These are phyloP conservation scores for Aspergillus niger DNA, from an alignment of 2,329 filamentous ascomycete genomes.

Conservation along the genomic window DNA sequence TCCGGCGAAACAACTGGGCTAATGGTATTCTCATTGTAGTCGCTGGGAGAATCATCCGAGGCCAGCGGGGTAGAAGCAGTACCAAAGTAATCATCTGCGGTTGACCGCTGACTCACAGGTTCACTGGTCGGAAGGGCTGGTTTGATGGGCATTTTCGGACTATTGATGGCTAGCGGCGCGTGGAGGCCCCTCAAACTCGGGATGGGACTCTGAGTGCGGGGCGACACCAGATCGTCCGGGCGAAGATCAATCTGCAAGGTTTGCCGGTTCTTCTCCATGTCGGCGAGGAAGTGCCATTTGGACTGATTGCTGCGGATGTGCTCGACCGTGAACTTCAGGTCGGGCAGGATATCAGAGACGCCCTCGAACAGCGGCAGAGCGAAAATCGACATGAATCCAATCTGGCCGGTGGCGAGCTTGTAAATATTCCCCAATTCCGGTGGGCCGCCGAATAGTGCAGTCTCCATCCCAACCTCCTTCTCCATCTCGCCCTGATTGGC, in stretches of 20 bases:
- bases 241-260: constrained; percentile 24
- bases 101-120: constrained; percentile 5
- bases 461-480: constrained; percentile 79
- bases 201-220: constrained; percentile 39
- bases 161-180: constrained; percentile 12
- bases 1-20: constrained; percentile 39
- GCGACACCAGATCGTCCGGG: constrained; percentile 32
- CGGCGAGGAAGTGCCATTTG: constrained; percentile 59
- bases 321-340: constrained; percentile 78
- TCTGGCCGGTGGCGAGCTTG: constrained; percentile 82
- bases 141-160: constrained; percentile 16
- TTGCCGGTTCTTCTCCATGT: constrained; percentile 33
- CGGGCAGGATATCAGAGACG: constrained; percentile 81
- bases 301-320: constrained; percentile 77
- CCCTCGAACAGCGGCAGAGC: constrained; percentile 88
- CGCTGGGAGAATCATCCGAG: constrained; percentile 16
- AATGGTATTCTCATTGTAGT: constrained; percentile 37
- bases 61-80: constrained; percentile 23
- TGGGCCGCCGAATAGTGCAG: constrained; percentile 77
- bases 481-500: constrained; percentile 93
- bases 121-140: constrained; percentile 11
- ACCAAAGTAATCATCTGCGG: constrained; percentile 18
- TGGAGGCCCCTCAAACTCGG: constrained; percentile 14
- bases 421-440: constrained; percentile 80
- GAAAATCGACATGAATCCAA: constrained; percentile 96